Percentiles rank a stretch among this genome's conserved stretches.
These are phyloP conservation scores for Russula sp. DNA, from an alignment of 768 basidiomycete species.

Conservation along the genomic window DNA sequence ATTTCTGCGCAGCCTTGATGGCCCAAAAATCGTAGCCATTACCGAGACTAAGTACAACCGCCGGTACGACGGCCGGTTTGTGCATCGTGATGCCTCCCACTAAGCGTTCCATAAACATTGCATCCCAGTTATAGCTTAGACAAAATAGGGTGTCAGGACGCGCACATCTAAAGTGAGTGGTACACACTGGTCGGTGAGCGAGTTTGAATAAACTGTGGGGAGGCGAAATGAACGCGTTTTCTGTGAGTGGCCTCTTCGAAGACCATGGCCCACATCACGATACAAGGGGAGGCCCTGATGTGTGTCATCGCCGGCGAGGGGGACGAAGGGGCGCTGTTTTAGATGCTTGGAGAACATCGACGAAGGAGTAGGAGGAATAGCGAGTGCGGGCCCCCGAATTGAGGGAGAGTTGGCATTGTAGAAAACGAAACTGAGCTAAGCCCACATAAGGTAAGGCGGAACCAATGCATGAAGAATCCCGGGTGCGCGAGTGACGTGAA, in stretches of 20 bases:
- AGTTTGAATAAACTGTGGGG: conserved; percentile 4
- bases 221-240: conserved; percentile 3
- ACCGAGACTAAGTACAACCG: conserved; percentile 55
- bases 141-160: background rate
- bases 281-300: background rate
- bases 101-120: conserved; percentile 50
- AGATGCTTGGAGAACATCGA: background rate
- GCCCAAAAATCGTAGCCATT: conserved; percentile 69
- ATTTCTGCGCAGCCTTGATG: conserved; percentile 57
- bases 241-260: background rate
- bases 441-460: conserved; percentile 1
- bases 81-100: conserved; percentile 46
- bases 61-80: conserved; percentile 44
- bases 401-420: background rate
- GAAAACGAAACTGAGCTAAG: background rate
- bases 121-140: conserved; percentile 63
- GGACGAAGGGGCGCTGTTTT: background rate
- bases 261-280: conserved; percentile 2
- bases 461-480: background rate
- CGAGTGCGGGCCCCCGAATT: no score
- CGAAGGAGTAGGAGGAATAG: background rate
- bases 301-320: background rate
- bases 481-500: background rate
- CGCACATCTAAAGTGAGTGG: background rate
- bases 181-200: conserved; percentile 10